phyloP scores from a whole-genome alignment of 306 rosid species.

The Lablab purpureus region DNA sequence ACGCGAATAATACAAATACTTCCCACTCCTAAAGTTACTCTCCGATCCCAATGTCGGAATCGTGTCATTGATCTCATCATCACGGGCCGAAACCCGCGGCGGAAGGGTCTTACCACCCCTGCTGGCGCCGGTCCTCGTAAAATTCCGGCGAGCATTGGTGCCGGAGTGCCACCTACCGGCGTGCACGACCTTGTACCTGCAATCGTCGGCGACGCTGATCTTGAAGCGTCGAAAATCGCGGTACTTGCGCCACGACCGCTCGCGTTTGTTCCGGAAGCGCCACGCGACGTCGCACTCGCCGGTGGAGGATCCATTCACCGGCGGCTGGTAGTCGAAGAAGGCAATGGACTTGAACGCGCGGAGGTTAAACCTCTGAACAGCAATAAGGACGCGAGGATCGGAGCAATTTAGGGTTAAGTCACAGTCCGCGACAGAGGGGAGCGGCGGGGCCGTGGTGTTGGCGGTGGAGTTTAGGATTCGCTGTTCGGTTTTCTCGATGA shows the following conservation, averaged over 20 bases:
- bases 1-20: constrained; percentile 89
- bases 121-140: not conserved
- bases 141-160: constrained; percentile 63
- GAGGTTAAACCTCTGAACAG: constrained; percentile 79
- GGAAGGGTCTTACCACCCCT: constrained; percentile 11
- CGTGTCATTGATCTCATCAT: constrained; percentile 93
- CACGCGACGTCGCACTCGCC: constrained; percentile 90
- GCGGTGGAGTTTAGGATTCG: constrained; percentile 48
- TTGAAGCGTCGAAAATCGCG: constrained; percentile 89
- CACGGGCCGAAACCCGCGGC: constrained; percentile 45
- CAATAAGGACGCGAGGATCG: constrained; percentile 71
- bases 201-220: constrained; percentile 61
- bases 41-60: constrained; percentile 83
- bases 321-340: constrained; percentile 75
- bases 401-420: constrained; percentile 68
- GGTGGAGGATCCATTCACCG: constrained; percentile 75
- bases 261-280: constrained; percentile 90
- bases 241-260: constrained; percentile 94
- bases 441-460: not conserved
- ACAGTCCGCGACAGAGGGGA: not conserved
- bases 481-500: constrained; percentile 64
- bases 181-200: constrained; percentile 75
- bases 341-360: constrained; percentile 74
- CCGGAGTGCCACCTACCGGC: constrained; percentile 95
- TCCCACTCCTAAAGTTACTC: constrained; percentile 80